Conservation (phyloP, 352 stramenopile species). For the Globisporangium radiosum region DNA sequence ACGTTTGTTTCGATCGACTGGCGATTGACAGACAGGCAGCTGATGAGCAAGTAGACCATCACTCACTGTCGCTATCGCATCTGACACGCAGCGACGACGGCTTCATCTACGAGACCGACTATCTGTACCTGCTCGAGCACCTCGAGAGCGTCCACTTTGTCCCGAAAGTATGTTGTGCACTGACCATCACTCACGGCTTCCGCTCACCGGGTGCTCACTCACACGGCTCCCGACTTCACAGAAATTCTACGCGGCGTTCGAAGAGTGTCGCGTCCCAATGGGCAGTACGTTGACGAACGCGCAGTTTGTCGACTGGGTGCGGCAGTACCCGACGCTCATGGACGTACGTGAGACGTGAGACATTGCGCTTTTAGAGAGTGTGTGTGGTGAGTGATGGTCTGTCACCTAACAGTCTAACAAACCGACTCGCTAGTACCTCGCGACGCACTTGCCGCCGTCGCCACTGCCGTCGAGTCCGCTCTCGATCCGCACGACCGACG, state of each 20-base stretch:
- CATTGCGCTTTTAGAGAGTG: too few species aligned
- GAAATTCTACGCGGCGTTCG: constrained; percentile 69
- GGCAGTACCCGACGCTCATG: constrained; percentile 56
- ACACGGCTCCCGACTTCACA: not conserved
- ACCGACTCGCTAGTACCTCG: constrained; percentile 31
- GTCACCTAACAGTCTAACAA: not conserved
- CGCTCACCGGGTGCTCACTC: not conserved
- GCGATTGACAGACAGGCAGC: too few species aligned
- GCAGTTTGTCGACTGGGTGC: constrained; percentile 72
- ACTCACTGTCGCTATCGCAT: not conserved
- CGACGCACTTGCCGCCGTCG: constrained; percentile 36
- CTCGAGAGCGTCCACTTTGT: constrained; percentile 51
- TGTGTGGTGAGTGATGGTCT: not conserved
- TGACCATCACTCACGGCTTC: too few species aligned
- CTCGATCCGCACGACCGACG: constrained; percentile 31
- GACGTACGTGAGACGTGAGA: constrained; percentile 29
- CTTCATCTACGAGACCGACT: constrained; percentile 64
- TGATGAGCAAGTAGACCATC: too few species aligned
- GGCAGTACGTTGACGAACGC: constrained; percentile 47
- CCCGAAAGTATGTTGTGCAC: constrained; percentile 33
- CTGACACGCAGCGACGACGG: constrained; percentile 34
- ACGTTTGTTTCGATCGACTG: not conserved
- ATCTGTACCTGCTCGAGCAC: constrained; percentile 62
- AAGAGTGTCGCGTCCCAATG: constrained; percentile 57
- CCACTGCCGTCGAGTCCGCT: constrained; percentile 26